These are phyloP conservation scores for Aspergillus unguis DNA, from an alignment of 2,329 filamentous ascomycete genomes.

Conservation along the genomic window DNA sequence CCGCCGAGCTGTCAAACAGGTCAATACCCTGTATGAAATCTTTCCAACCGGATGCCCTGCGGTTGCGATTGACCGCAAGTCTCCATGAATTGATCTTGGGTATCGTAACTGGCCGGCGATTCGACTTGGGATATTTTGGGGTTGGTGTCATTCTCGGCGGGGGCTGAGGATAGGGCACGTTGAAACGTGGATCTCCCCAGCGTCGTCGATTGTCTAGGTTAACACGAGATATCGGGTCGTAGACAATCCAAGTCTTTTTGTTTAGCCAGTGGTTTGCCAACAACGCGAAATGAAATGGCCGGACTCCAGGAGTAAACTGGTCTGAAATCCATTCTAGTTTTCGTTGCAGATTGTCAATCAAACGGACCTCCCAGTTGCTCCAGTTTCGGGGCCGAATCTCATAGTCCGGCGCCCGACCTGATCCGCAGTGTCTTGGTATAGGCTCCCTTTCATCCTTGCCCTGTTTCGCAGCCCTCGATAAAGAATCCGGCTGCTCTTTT, in stretches of 20 bases:
- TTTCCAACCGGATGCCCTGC: slow-evolving; percentile 29
- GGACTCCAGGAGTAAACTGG: slow-evolving; percentile 39
- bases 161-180: slow-evolving; percentile 27
- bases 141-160: slow-evolving; percentile 17
- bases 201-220: slow-evolving; percentile 28
- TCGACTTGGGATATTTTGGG: slow-evolving; percentile 26
- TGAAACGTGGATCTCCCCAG: slow-evolving; percentile 38
- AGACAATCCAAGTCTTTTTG: slow-evolving; percentile 38
- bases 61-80: slow-evolving; percentile 34
- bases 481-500: not conserved
- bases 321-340: slow-evolving; percentile 38
- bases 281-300: slow-evolving; percentile 39
- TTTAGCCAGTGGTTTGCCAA: slow-evolving; percentile 45
- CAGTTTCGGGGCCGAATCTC: slow-evolving; percentile 15
- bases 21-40: slow-evolving; percentile 30
- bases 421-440: not conserved
- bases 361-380: slow-evolving; percentile 35
- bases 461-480: not conserved
- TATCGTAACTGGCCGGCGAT: slow-evolving; percentile 20
- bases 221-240: slow-evolving; percentile 38
- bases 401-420: not conserved
- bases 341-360: slow-evolving; percentile 35
- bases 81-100: slow-evolving; percentile 41
- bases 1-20: slow-evolving; percentile 35
- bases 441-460: not conserved